phyloP scores from a whole-genome alignment of 2,329 filamentous ascomycete genomes.

The Drechslerella stenobrocha region DNA sequence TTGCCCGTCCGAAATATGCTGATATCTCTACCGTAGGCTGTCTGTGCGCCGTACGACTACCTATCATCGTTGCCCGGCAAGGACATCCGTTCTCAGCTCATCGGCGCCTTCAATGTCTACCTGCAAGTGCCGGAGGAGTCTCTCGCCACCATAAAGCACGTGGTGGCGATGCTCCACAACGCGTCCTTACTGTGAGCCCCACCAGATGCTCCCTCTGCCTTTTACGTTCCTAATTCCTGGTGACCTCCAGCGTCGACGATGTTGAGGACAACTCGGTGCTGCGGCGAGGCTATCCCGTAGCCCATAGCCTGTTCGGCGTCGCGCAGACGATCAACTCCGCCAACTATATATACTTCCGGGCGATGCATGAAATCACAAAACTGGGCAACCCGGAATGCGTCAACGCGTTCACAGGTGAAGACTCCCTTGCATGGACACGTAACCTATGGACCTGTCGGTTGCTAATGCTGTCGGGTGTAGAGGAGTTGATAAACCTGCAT shows the following conservation, averaged over 20 bases:
- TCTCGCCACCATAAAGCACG: conserved; percentile 74
- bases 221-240: conserved; percentile 1
- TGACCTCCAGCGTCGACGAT: conserved; percentile 68
- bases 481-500: conserved; percentile 82
- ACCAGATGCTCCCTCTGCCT: background rate
- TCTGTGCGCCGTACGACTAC: conserved; percentile 70
- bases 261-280: conserved; percentile 80
- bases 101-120: conserved; percentile 79
- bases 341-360: conserved; percentile 85
- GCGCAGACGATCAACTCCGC: conserved; percentile 88
- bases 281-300: conserved; percentile 77
- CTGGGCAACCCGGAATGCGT: conserved; percentile 70
- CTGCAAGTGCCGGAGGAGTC: conserved; percentile 71
- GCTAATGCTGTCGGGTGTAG: conserved; percentile 53
- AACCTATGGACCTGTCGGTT: background rate
- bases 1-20: background rate
- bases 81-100: conserved; percentile 78
- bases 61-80: conserved; percentile 78
- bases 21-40: conserved; percentile 22
- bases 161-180: conserved; percentile 83
- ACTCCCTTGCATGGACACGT: background rate
- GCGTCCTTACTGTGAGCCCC: conserved; percentile 68
- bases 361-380: conserved; percentile 72
- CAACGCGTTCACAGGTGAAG: conserved; percentile 65
- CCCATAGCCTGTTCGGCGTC: conserved; percentile 80